Evolutionary conservation across 352 stramenopile genomes (phyloP).

Genomic region (Globisporangium carolinianum): DNA sequence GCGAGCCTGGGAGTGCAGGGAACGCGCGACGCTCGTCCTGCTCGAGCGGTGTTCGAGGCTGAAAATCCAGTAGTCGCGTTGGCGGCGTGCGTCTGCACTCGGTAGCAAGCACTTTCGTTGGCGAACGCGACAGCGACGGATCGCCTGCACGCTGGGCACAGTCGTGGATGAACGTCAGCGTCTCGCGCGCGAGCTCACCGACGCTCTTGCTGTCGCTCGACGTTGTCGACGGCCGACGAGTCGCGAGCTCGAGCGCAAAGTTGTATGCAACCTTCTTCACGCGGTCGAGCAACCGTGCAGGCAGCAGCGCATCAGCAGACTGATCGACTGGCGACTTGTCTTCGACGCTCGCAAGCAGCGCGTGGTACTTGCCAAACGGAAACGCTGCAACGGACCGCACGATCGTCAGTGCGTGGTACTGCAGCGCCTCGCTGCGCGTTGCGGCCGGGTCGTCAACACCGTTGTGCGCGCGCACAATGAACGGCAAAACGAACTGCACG

Average conservation of each 20-base stretch:
- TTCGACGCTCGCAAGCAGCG: constrained; percentile 17
- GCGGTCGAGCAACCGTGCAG: constrained; percentile 29
- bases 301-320: not conserved
- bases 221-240: constrained; percentile 11
- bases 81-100: not conserved
- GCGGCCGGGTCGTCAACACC: constrained; percentile 5
- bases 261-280: constrained; percentile 56
- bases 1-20: constrained; percentile 1
- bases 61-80: not conserved
- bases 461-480: constrained; percentile 15
- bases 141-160: constrained; percentile 1
- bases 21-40: not conserved
- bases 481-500: constrained; percentile 26
- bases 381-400: constrained; percentile 50
- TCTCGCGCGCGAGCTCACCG: constrained; percentile 54
- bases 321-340: constrained; percentile 4
- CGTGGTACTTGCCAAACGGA: constrained; percentile 54
- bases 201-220: constrained; percentile 40
- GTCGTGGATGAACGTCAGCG: constrained; percentile 46
- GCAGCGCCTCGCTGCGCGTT: constrained; percentile 23
- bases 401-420: constrained; percentile 44
- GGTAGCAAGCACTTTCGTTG: no score
- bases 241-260: constrained; percentile 48
- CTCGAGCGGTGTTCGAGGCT: not conserved
- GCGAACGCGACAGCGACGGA: not conserved